Base-by-base conservation (phyloP, 805 yeast species). In the Wickerhamiella dianesei region DNA sequence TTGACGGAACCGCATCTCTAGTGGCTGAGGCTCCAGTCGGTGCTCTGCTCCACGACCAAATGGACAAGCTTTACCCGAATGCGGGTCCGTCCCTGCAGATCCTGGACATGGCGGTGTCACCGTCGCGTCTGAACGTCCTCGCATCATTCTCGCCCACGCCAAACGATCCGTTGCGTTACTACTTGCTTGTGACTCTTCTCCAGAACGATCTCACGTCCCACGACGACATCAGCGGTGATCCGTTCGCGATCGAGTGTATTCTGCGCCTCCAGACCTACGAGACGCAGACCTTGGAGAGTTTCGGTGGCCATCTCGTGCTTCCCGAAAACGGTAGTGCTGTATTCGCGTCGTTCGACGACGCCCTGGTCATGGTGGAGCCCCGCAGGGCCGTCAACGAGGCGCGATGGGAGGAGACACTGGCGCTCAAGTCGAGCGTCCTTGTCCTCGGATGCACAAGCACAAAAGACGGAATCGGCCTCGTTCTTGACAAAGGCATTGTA, bases 381-480 rank as follows among this genome's bases (percentile, higher is more conserved):
- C 45, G 48, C 4, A 6, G 53, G 40, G 29, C 49, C 22, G 36
- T 41, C 14, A 41, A 43, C 18, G 21, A 17, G 22, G 40, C 48
- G 4, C 48, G 79, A 55, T 88, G 95, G 95, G 95, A 87, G 61
- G 96, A 89, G 59, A 67, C 76, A 12, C 68, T 88, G 12, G 64
- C 71, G 4, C 73, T 88, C 52, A 76, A 75, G 50, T 50, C 69
- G 1, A 68, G 71, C 16, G 70, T 79, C 3, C 59, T 68, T 0
- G 65, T 85, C 17, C 64, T 80, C 35, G 87, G 88, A 0, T 59
- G 79, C 4, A 64, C 66, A 13, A 53, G 71, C 1, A 55, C 80
- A 14, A 73, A 83, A 1, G 67, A 71, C 5, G 70, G 72, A 32
- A 69, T 74, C 19, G 94, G 92, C 3, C 73, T 81, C 1, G 58